These are phyloP conservation scores for Lachancea nothofagi DNA, from an alignment of 805 yeast species.

Conservation along the genomic window DNA sequence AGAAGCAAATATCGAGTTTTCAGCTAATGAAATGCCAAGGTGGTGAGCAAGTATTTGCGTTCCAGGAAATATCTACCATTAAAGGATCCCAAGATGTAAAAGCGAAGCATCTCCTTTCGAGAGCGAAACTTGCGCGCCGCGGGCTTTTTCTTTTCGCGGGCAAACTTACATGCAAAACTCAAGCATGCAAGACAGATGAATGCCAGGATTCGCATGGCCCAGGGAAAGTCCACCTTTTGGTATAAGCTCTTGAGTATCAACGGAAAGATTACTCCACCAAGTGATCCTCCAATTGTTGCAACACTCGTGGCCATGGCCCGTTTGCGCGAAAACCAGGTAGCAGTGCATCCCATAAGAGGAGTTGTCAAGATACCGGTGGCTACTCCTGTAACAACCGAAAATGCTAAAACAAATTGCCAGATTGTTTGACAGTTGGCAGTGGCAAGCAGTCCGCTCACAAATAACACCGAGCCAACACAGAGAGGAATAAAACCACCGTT, in stretches of 20 bases:
- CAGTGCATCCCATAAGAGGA: slow-evolving; percentile 55
- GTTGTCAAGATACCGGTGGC: slow-evolving; percentile 58
- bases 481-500: slow-evolving; percentile 49
- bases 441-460: slow-evolving; percentile 50
- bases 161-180: slow-evolving; percentile 33
- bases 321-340: slow-evolving; percentile 59
- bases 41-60: slow-evolving; percentile 38
- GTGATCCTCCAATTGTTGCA: slow-evolving; percentile 50
- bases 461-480: slow-evolving; percentile 40
- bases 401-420: slow-evolving; percentile 58
- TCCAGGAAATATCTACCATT: slow-evolving; percentile 39
- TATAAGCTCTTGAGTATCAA: slow-evolving; percentile 47
- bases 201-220: slow-evolving; percentile 55
- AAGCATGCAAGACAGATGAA: slow-evolving; percentile 42
- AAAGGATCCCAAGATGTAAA: slow-evolving; percentile 28
- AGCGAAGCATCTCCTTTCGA: slow-evolving; percentile 27
- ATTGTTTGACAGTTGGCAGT: slow-evolving; percentile 48
- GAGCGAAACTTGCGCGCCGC: slow-evolving; percentile 35
- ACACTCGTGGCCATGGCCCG: slow-evolving; percentile 53
- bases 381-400: slow-evolving; percentile 50
- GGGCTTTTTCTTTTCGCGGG: slow-evolving; percentile 37
- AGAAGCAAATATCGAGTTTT: slow-evolving; percentile 42
- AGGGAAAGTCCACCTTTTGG: slow-evolving; percentile 46
- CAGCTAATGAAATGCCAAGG: slow-evolving; percentile 43
- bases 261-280: slow-evolving; percentile 55